phyloP scores from a whole-genome alignment of 768 basidiomycete genomes.

The Tubosaeta sp. region DNA sequence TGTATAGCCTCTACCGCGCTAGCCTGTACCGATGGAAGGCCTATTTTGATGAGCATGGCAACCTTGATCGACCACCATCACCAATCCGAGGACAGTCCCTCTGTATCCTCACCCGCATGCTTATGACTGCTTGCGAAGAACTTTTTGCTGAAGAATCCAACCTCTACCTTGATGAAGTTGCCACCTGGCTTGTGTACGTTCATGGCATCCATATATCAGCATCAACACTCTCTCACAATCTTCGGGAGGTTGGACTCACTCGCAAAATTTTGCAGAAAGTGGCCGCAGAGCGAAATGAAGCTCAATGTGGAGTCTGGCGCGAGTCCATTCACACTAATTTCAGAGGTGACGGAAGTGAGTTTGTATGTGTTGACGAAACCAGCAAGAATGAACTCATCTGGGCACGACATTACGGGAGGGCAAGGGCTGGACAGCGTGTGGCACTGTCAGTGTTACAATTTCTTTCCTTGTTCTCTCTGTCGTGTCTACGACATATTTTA shows the following conservation, averaged over 20 bases:
- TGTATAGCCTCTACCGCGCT: background rate
- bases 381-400: background rate
- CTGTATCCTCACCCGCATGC: background rate
- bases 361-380: background rate
- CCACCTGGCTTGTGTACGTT: background rate
- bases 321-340: too few species aligned
- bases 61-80: background rate
- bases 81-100: background rate
- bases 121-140: conserved; percentile 6
- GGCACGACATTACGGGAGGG: background rate
- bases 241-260: conserved; percentile 4
- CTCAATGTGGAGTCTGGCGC: too few species aligned
- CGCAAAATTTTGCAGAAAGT: conserved; percentile 12
- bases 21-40: background rate
- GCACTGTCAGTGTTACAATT: too few species aligned
- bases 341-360: background rate
- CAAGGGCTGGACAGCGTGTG: too few species aligned
- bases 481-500: too few species aligned
- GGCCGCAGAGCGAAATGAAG: conserved; percentile 23
- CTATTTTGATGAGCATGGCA: background rate
- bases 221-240: conserved; percentile 2
- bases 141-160: conserved; percentile 12
- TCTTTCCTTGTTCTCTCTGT: too few species aligned
- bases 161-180: background rate
- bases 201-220: background rate